Base-by-base conservation (phyloP, 2,329 filamentous ascomycete genomes). In the Lasiodiplodia sp. region DNA sequence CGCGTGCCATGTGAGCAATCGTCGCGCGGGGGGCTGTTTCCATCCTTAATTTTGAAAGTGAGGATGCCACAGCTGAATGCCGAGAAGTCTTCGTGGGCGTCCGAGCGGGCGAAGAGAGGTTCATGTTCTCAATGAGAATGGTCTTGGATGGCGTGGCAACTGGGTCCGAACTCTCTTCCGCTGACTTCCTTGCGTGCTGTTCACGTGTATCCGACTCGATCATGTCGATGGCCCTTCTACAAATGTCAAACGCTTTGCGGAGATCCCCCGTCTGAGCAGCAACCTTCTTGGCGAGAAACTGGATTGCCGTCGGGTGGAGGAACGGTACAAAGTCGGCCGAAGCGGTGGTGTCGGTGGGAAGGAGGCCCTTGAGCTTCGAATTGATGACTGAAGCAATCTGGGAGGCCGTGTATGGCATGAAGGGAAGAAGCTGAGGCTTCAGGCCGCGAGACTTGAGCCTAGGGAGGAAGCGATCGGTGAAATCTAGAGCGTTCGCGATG, bases 241-340 rank as follows among this genome's bases (percentile, higher is more conserved):
- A 94, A 69, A 99, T 93, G 79, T 97, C 95, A 75, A 98, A 97
- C 0, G 94, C 95, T 79, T 97, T 97, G 70, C 96, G 92, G 60
- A 99, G 81, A 79, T 99, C 96, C 53, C 96, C 96, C 0, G 93
- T 97, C 78, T 98, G 95, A 66, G 92, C 93, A 4, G 96, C 92
- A 18, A 99, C 93, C 79, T 98, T 99, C 78, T 96, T 93, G 8
- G 96, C 92, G 78, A 95, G 97, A 55, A 99, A 90, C 75, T 96
- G 93, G 73, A 99, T 94, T 21, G 96, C 96, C 14, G 93, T 92
- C 0, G 95, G 95, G 75, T 98, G 95, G 69, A 99, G 88, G 75
- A 98, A 97, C 0, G 96, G 96, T 3, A 97, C 82, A 70, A 88
- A 91, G 69, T 87, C 86, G 6, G 85, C 77, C 3, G 80, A 80